These are phyloP conservation scores for Saksenaea vasiformis DNA, from an alignment of 371 early-diverging fungal genomes.

Conservation along the genomic window DNA sequence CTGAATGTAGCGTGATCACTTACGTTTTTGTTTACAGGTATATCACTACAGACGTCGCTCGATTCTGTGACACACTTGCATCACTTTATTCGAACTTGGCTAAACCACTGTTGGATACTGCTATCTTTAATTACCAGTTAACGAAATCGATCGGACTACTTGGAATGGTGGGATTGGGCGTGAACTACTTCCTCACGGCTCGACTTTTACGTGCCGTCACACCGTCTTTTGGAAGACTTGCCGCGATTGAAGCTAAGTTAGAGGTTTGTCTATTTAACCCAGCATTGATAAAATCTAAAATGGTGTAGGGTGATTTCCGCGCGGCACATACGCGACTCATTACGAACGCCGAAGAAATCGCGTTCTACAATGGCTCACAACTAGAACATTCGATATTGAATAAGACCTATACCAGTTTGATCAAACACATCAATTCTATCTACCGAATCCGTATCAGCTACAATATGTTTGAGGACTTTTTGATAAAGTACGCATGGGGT, in stretches of 20 bases:
- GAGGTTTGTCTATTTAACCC: conserved; percentile 54
- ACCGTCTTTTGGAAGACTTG: conserved; percentile 86
- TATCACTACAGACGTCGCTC: conserved; percentile 84
- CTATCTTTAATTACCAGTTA: conserved; percentile 85
- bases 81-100: conserved; percentile 84
- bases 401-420: conserved; percentile 64
- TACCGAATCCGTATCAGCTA: conserved; percentile 80
- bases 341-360: conserved; percentile 90
- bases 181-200: conserved; percentile 75
- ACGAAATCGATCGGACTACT: conserved; percentile 75
- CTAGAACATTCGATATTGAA: conserved; percentile 78
- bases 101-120: conserved; percentile 83
- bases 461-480: conserved; percentile 90
- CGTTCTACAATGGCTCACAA: conserved; percentile 78
- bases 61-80: conserved; percentile 77
- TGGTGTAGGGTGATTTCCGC: conserved; percentile 77
- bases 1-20: background rate
- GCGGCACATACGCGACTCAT: conserved; percentile 83
- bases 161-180: conserved; percentile 66
- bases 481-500: conserved; percentile 83
- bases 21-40: conserved; percentile 32
- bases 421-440: conserved; percentile 81
- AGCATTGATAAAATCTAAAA: background rate
- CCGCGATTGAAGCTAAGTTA: conserved; percentile 79
- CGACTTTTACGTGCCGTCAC: conserved; percentile 72